A percentile compares a stretch with the other conserved stretches of the same genome.
phyloP scores from a whole-genome alignment of 495 filamentous ascomycete genomes.

The Friedmanniomyces simplex region DNA sequence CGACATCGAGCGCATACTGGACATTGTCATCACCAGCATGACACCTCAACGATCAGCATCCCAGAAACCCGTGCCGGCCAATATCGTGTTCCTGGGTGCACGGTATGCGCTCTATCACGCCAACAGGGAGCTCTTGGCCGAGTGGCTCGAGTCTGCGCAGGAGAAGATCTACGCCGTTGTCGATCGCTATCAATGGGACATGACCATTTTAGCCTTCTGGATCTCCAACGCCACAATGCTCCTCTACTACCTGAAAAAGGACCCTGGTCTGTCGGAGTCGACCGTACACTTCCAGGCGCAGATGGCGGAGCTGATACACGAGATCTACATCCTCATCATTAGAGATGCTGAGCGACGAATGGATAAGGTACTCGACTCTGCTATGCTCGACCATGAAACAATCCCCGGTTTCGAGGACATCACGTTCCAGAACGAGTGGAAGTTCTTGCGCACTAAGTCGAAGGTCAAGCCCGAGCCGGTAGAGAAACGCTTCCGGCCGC shows the following conservation, averaged over 20 bases:
- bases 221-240: conserved; percentile 93
- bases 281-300: conserved; percentile 88
- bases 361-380: conserved; percentile 85
- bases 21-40: conserved; percentile 98
- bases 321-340: conserved; percentile 98
- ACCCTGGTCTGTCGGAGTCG: conserved; percentile 66
- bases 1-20: conserved; percentile 79
- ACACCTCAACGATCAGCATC: conserved; percentile 87
- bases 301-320: conserved; percentile 89
- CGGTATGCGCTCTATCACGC: conserved; percentile 96
- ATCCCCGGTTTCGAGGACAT: conserved; percentile 96
- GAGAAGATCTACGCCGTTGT: conserved; percentile 95
- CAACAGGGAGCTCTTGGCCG: conserved; percentile 69
- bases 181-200: conserved; percentile 93
- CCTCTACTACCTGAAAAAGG: conserved; percentile 94
- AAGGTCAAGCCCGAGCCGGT: conserved; percentile 73
- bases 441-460: conserved; percentile 80
- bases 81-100: conserved; percentile 90
- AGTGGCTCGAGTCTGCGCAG: conserved; percentile 74
- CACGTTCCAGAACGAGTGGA: conserved; percentile 96
- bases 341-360: conserved; percentile 94
- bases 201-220: conserved; percentile 99
- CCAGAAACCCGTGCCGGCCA: conserved; percentile 95
- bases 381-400: conserved; percentile 96
- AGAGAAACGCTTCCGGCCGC: conserved; percentile 88